These are phyloP conservation scores for Isabelozyma rhagii DNA, from an alignment of 805 yeast genomes.

Conservation along the genomic window DNA sequence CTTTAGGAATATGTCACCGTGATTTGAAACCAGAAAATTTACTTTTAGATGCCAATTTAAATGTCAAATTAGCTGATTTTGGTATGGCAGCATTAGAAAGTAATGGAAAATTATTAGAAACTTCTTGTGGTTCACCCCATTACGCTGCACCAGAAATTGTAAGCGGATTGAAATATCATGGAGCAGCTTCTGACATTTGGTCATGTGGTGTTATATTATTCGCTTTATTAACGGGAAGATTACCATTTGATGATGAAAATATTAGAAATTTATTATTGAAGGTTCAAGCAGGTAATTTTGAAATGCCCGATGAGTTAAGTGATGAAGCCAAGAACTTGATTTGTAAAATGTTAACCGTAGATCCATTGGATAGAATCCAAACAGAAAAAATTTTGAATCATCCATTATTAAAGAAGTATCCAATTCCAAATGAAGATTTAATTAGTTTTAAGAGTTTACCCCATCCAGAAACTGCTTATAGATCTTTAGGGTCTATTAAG, in stretches of 20 bases:
- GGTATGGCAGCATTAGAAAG: slow-evolving; percentile 88
- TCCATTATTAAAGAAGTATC: slow-evolving; percentile 52
- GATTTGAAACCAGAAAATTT: slow-evolving; percentile 82
- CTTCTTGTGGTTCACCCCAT: slow-evolving; percentile 86
- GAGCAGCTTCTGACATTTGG: slow-evolving; percentile 86
- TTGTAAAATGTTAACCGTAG: slow-evolving; percentile 60
- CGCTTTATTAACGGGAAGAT: slow-evolving; percentile 74
- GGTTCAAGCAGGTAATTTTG: slow-evolving; percentile 73
- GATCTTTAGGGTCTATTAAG: slow-evolving; percentile 44
- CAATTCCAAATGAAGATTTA: slow-evolving; percentile 44
- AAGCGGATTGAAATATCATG: slow-evolving; percentile 73
- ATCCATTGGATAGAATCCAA: slow-evolving; percentile 68
- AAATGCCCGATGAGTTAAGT: slow-evolving; percentile 65
- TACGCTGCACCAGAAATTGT: slow-evolving; percentile 89
- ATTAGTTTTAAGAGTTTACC: slow-evolving; percentile 48
- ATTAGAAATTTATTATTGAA: slow-evolving; percentile 66
- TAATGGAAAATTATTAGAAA: slow-evolving; percentile 66
- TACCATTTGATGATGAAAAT: slow-evolving; percentile 82
- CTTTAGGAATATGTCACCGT: slow-evolving; percentile 75
- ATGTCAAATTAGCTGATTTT: slow-evolving; percentile 79
- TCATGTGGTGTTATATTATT: slow-evolving; percentile 82
- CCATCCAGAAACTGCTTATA: slow-evolving; percentile 51
- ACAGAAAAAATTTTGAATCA: slow-evolving; percentile 64
- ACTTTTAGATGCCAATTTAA: slow-evolving; percentile 60
- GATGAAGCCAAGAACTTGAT: slow-evolving; percentile 67